These are phyloP conservation scores for Lathyrus tuberosus DNA, from an alignment of 306 rosid genomes.

Conservation along the genomic window DNA sequence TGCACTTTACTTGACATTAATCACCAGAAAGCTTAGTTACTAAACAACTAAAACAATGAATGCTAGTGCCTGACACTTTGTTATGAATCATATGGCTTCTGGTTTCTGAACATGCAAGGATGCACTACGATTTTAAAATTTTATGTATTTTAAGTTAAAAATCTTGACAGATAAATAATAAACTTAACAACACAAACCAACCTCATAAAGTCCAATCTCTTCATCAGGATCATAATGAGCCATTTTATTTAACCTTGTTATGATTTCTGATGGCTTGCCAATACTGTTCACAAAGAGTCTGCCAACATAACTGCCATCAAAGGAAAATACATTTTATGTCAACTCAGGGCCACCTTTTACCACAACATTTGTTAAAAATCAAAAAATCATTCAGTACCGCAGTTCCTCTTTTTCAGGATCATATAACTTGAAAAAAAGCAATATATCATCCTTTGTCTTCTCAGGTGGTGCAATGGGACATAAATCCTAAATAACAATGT, in stretches of 20 bases:
- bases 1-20: conserved; percentile 23
- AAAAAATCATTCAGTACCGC: conserved; percentile 55
- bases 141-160: background rate
- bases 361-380: conserved; percentile 22
- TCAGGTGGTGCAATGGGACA: conserved; percentile 69
- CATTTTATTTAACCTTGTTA: conserved; percentile 77
- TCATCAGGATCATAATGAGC: conserved; percentile 85
- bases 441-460: conserved; percentile 78
- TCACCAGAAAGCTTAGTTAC: conserved; percentile 11
- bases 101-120: conserved; percentile 24
- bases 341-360: conserved; percentile 26
- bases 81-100: conserved; percentile 26
- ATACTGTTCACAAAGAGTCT: conserved; percentile 80
- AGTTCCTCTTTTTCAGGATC: conserved; percentile 84
- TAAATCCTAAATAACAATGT: conserved; percentile 53
- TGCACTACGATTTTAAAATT: conserved; percentile 1
- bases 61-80: conserved; percentile 2
- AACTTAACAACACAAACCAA: conserved; percentile 41
- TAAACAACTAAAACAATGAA: conserved; percentile 18
- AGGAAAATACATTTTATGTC: conserved; percentile 36
- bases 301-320: conserved; percentile 68
- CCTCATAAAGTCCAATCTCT: conserved; percentile 94
- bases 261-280: conserved; percentile 76
- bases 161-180: background rate
- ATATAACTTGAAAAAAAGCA: conserved; percentile 84